Percentiles rank a stretch among this genome's conserved stretches.
Evolutionary conservation across 129 eudicot species (phyloP).

Genomic region (Pittosporum tobira): DNA sequence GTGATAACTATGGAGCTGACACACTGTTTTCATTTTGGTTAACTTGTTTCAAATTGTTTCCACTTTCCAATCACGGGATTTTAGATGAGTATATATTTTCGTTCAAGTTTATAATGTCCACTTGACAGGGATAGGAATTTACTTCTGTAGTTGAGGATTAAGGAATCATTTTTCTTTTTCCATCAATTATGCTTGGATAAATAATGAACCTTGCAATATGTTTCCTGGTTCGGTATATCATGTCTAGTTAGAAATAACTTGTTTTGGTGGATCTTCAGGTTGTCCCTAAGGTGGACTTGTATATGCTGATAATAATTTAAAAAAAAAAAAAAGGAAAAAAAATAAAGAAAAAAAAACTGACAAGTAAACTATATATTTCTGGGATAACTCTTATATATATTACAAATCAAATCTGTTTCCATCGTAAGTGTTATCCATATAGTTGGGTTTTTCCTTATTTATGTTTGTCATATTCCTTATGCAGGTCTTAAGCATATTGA

Average conservation of each 20-base stretch:
- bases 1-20: not conserved
- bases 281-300: not conserved
- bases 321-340: not conserved
- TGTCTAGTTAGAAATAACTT: not conserved
- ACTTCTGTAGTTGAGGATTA: too few relatives aligned
- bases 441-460: not conserved
- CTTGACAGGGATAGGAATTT: too few relatives aligned
- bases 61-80: not conserved
- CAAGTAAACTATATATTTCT: too few relatives aligned
- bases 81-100: too few relatives aligned
- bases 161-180: too few relatives aligned
- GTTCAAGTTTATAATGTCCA: too few relatives aligned
- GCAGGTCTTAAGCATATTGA: constrained; percentile 63
- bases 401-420: too few relatives aligned
- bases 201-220: too few relatives aligned
- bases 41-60: not conserved
- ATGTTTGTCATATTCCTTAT: not conserved
- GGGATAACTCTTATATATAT: not conserved
- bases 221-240: not conserved
- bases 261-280: not conserved
- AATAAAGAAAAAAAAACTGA: too few relatives aligned
- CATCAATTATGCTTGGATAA: too few relatives aligned
- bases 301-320: not conserved
- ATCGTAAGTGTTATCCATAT: not conserved
- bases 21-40: not conserved